Percentiles rank a stretch among this genome's conserved stretches.
phyloP scores from a whole-genome alignment of 352 stramenopile genomes.

The Globisporangium orthogonon region DNA sequence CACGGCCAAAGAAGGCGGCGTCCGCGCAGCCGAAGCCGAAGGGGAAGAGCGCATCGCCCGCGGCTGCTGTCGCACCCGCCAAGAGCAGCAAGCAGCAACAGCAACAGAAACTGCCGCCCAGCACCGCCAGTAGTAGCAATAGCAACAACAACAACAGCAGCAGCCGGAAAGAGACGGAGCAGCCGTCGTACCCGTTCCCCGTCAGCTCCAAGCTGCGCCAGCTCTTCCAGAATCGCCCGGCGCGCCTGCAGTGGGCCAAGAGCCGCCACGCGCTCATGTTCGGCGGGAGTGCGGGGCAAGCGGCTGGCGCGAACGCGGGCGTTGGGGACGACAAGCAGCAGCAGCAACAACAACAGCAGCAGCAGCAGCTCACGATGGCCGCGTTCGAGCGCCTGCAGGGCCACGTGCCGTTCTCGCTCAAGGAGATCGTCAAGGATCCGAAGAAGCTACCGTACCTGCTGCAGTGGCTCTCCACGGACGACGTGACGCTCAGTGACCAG shows the following conservation, averaged over 20 bases:
- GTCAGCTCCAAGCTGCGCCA: conserved; percentile 73
- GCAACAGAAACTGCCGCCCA: no score
- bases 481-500: conserved; percentile 21
- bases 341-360: conserved; percentile 22
- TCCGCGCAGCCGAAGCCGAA: conserved; percentile 8
- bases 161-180: conserved; percentile 1
- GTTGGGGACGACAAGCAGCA: conserved; percentile 5
- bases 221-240: conserved; percentile 49
- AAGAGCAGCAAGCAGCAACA: neutral
- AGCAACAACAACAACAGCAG: no score
- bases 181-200: conserved; percentile 43
- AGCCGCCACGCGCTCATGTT: conserved; percentile 4
- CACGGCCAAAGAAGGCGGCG: conserved; percentile 24
- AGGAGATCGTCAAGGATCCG: conserved; percentile 81
- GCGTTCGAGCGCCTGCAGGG: conserved; percentile 71
- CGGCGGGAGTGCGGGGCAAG: neutral
- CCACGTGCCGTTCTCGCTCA: conserved; percentile 76
- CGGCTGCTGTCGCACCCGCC: neutral
- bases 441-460: conserved; percentile 83
- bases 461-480: conserved; percentile 62
- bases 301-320: neutral
- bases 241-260: conserved; percentile 53
- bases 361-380: conserved; percentile 44
- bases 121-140: neutral
- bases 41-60: neutral